Percentiles rank a stretch among this genome's conserved stretches.
Conservation (phyloP, 2,329 filamentous ascomycete species). For the Aspergillus amoenus region DNA sequence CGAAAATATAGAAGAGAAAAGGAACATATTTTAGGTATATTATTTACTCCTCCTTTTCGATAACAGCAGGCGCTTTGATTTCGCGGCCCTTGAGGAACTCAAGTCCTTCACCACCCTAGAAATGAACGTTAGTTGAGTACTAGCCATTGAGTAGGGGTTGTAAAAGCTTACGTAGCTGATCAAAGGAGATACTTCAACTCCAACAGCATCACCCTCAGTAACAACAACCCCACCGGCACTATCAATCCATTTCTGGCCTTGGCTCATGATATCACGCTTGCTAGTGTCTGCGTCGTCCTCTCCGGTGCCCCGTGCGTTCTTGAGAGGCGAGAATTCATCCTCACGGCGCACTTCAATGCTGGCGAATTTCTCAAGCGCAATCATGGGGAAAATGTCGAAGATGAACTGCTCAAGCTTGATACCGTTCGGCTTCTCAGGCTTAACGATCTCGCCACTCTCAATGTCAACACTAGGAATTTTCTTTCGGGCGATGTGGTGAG, state of each 20-base stretch:
- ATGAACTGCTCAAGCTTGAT: conserved; percentile 99
- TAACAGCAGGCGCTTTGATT: conserved; percentile 63
- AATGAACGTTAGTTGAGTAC: conserved; percentile 15
- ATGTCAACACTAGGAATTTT: conserved; percentile 90
- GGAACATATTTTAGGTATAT: not conserved
- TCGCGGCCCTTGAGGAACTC: conserved; percentile 60
- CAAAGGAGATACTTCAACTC: conserved; percentile 87
- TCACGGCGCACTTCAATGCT: conserved; percentile 94
- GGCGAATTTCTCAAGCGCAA: conserved; percentile 83
- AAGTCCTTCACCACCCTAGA: conserved; percentile 61
- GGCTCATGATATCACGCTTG: conserved; percentile 82
- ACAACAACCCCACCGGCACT: conserved; percentile 74
- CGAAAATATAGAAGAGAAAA: not conserved
- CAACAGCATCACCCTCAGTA: conserved; percentile 60
- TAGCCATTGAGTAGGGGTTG: not conserved
- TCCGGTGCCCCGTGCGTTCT: conserved; percentile 82
- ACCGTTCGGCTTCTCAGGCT: conserved; percentile 92
- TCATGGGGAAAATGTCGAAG: conserved; percentile 94
- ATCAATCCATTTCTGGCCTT: conserved; percentile 83
- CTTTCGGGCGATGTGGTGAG: conserved; percentile 95
- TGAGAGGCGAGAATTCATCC: conserved; percentile 96
- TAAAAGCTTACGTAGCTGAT: conserved; percentile 83
- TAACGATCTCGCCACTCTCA: conserved; percentile 74
- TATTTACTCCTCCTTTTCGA: conserved; percentile 56
- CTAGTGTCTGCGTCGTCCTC: conserved; percentile 95